Conservation (phyloP, 129 eudicot species). For the Gnaphalium uliginosum region DNA sequence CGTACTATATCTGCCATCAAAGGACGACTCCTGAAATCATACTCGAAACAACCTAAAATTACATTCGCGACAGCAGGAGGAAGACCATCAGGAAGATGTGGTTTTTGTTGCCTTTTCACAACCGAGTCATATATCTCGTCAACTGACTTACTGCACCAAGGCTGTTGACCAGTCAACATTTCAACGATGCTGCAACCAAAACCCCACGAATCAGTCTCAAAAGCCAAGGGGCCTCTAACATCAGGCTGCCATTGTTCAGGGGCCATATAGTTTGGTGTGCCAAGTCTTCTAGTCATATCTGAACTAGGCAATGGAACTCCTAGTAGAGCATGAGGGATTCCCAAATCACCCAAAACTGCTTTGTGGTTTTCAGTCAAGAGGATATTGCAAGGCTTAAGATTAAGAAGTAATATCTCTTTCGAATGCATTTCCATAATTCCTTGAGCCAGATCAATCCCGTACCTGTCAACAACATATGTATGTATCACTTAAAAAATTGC, state of each 20-base stretch:
- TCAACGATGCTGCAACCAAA: constrained; percentile 85
- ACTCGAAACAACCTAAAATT: constrained; percentile 81
- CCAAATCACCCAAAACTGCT: constrained; percentile 77
- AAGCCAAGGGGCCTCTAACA: constrained; percentile 76
- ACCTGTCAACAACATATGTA: constrained; percentile 48
- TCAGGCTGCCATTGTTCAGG: constrained; percentile 99
- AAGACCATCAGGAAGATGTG: constrained; percentile 71
- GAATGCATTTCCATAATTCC: constrained; percentile 77
- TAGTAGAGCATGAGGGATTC: constrained; percentile 63
- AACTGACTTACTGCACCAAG: constrained; percentile 80
- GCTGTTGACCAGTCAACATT: constrained; percentile 81
- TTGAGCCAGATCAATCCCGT: constrained; percentile 76
- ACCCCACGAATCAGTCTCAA: constrained; percentile 98
- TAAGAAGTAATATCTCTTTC: constrained; percentile 72
- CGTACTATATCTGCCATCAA: constrained; percentile 66
- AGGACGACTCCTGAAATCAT: constrained; percentile 89
- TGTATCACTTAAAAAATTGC: background rate
- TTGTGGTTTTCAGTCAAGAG: constrained; percentile 59
- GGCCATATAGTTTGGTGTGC: constrained; percentile 90
- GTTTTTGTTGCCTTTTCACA: constrained; percentile 68
- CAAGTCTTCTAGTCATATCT: constrained; percentile 63
- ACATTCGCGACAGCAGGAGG: constrained; percentile 78
- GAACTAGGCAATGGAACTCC: constrained; percentile 59
- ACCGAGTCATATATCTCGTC: constrained; percentile 68
- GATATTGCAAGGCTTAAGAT: constrained; percentile 84